A percentile compares a stretch with the other conserved stretches of the same genome.
These are phyloP conservation scores for Thielaviopsis euricoi DNA, from an alignment of 2,329 filamentous ascomycete species.

Conservation along the genomic window DNA sequence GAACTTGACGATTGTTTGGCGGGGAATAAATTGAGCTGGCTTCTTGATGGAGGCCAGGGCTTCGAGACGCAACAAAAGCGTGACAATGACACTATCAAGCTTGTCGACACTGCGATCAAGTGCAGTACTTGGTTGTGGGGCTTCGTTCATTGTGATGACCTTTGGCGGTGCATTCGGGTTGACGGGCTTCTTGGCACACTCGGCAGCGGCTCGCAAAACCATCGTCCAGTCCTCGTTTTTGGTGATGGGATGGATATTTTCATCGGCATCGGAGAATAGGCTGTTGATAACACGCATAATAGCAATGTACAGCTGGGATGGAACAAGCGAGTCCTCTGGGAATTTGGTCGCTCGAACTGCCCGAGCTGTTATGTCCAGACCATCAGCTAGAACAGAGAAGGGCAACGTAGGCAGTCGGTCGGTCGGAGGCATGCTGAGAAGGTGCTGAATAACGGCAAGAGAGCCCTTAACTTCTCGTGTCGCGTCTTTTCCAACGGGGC, in stretches of 20 bases:
- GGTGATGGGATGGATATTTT: slow-evolving; percentile 37
- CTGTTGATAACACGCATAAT: slow-evolving; percentile 37
- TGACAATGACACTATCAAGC: slow-evolving; percentile 26
- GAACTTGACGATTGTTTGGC: slow-evolving; percentile 49
- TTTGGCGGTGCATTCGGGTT: not conserved
- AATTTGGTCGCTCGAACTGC: slow-evolving; percentile 8
- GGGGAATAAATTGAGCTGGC: slow-evolving; percentile 40
- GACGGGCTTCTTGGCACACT: slow-evolving; percentile 24
- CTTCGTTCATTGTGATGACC: not conserved
- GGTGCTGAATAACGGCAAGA: slow-evolving; percentile 43
- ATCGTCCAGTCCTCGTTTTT: slow-evolving; percentile 50
- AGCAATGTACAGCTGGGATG: slow-evolving; percentile 28
- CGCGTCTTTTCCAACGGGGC: slow-evolving; percentile 32
- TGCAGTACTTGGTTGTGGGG: not conserved
- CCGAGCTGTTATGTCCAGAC: slow-evolving; percentile 25
- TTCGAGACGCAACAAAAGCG: slow-evolving; percentile 34
- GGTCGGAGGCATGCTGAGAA: slow-evolving; percentile 40
- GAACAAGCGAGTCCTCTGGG: slow-evolving; percentile 14
- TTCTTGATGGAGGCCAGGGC: slow-evolving; percentile 27
- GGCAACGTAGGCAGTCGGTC: slow-evolving; percentile 44
- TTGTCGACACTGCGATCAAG: slow-evolving; percentile 20
- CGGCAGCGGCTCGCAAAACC: slow-evolving; percentile 40
- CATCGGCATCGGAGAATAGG: slow-evolving; percentile 35
- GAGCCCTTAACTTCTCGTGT: slow-evolving; percentile 44
- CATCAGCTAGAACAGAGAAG: slow-evolving; percentile 40